Evolutionary conservation across 345 rosid species (phyloP), one percentile per base, ranked within the genome.

Genomic region (Corymbia maculata): DNA sequence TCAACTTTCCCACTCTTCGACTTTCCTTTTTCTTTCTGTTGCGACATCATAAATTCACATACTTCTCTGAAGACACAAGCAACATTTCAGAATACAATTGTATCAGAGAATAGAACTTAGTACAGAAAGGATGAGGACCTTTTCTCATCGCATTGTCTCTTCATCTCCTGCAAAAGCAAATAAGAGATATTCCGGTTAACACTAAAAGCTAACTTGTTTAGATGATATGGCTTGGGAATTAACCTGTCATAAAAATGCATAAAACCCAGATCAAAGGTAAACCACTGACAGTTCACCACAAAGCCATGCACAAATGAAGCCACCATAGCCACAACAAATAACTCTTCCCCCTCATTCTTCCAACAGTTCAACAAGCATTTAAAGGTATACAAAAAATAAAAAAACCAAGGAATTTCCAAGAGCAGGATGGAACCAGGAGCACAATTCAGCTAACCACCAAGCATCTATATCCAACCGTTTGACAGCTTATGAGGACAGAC

Each of bases 91-190:
- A 64, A 50, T 85, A 70, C 45, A 52, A 32, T 51, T 44, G 75
- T 44, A 50, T 70, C 90, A 42, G 30, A 86, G 75, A 91, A 64
- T 47, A 88, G 80, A 68, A 70, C 86, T 53, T 86, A 45, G 64
- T 44, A 68, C 45, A 82, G 28, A 52, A 80, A 57, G 61, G 87
- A 89, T 47, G 89, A 90, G 51, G 85, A 97, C 99, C 98, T 95
- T 94, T 98, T 98, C 89, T 94, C 99, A 82, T 98, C 98, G 44
- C 99, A 98, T 88, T 96, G 99, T 87, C 94, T 94, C 93, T 97
- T 98, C 99, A 98, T 98, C 91, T 98, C 99, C 99, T 98, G 96
- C 89, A 93, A 82, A 32, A 85, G 24, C 79, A 66, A 88, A 86
- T 61, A 88, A 86, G 19, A 86, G 28, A 64, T 49, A 26, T 55